A percentile compares a stretch with the other conserved stretches of the same genome.
Conservation (phyloP, 2,329 filamentous ascomycete species). For the Madurella mycetomatis region DNA sequence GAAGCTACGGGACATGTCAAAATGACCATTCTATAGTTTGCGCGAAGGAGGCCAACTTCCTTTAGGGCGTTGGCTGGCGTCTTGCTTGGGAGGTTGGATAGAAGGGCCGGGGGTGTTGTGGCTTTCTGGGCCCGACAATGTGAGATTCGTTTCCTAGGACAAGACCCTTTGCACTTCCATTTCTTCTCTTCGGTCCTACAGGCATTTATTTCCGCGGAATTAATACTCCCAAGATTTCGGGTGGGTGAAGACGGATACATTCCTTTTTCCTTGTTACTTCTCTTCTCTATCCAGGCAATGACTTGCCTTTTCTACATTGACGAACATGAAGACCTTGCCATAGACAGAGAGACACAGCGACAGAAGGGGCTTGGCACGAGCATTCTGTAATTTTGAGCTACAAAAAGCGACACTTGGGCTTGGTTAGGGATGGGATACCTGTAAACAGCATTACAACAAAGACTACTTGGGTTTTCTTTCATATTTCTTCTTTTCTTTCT, state of each 20-base stretch:
- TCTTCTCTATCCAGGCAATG: neutral
- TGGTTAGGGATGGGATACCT: constrained; percentile 18
- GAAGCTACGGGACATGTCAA: constrained; percentile 25
- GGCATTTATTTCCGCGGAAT: neutral
- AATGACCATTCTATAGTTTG: constrained; percentile 11
- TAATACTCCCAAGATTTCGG: constrained; percentile 6
- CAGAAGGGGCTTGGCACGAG: constrained; percentile 20
- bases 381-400: constrained; percentile 25
- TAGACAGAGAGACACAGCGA: constrained; percentile 19
- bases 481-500: constrained; percentile 1
- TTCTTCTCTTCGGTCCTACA: constrained; percentile 5
- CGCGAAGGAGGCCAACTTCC: constrained; percentile 5
- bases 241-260: neutral
- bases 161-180: constrained; percentile 8
- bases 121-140: constrained; percentile 14
- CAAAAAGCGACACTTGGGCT: constrained; percentile 18
- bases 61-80: constrained; percentile 12
- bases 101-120: constrained; percentile 15
- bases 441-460: constrained; percentile 20
- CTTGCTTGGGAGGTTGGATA: constrained; percentile 1
- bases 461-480: constrained; percentile 8
- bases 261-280: neutral
- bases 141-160: neutral
- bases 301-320: constrained; percentile 16
- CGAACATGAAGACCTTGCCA: constrained; percentile 15